Evolutionary conservation across 805 yeast genomes (phyloP).

Genomic region (Saccharomycopsis lassenensis): DNA sequence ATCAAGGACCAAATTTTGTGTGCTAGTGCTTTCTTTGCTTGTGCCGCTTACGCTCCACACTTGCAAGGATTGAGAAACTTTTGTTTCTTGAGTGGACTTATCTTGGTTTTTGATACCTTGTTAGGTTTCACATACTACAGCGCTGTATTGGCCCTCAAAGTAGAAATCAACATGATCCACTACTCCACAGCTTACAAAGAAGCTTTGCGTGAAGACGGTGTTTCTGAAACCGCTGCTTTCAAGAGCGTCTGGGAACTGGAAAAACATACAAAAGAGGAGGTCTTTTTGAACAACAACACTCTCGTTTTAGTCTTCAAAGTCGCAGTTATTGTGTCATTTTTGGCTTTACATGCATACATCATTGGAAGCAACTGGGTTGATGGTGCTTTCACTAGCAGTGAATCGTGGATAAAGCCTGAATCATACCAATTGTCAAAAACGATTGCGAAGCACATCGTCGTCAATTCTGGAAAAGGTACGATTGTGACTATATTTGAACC

Average conservation of each 20-base stretch:
- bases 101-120: conserved; percentile 59
- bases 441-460: conserved; percentile 32
- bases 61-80: conserved; percentile 72
- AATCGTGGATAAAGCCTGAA: conserved; percentile 19
- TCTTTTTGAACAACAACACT: conserved; percentile 17
- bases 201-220: conserved; percentile 88
- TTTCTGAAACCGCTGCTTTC: conserved; percentile 55
- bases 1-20: conserved; percentile 71
- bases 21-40: conserved; percentile 56
- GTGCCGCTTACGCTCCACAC: conserved; percentile 51
- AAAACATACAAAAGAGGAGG: conserved; percentile 22
- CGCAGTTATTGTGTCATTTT: conserved; percentile 45
- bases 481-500: conserved; percentile 50
- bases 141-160: conserved; percentile 74
- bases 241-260: conserved; percentile 3
- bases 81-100: conserved; percentile 61
- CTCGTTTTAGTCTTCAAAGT: conserved; percentile 45
- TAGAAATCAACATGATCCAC: conserved; percentile 80
- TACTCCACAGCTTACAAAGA: conserved; percentile 66
- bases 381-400: background rate
- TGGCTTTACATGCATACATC: conserved; percentile 56
- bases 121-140: conserved; percentile 73
- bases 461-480: conserved; percentile 38
- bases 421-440: conserved; percentile 33
- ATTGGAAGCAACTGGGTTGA: conserved; percentile 50